Evolutionary conservation across 1,139 yeast genomes (phyloP).

Genomic region (Geotrichum candidum): DNA sequence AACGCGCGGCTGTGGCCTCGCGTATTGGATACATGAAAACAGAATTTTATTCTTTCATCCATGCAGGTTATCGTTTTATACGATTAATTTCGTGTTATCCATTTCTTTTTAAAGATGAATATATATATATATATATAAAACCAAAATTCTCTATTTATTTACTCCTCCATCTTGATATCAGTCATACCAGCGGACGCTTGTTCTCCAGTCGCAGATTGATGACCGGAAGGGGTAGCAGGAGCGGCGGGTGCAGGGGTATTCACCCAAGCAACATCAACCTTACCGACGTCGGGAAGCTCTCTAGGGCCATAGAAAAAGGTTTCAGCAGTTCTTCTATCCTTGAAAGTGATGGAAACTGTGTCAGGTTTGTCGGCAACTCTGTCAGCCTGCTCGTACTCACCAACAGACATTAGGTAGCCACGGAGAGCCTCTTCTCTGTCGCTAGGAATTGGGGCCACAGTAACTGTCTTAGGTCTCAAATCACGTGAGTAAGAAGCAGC

Average conservation of each 20-base stretch:
- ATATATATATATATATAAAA: not conserved
- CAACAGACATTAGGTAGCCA: constrained; percentile 20
- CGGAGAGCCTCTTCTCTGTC: constrained; percentile 34
- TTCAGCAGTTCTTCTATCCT: constrained; percentile 41
- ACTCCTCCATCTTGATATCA: not conserved
- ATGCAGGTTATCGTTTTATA: not conserved
- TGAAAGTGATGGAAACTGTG: constrained; percentile 35
- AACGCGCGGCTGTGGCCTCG: too few relatives aligned
- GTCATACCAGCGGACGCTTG: not conserved
- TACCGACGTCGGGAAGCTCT: constrained; percentile 32
- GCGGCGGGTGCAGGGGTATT: not conserved
- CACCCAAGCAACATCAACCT: constrained; percentile 33
- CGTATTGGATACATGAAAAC: not conserved
- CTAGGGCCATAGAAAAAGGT: constrained; percentile 31
- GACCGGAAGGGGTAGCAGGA: not conserved
- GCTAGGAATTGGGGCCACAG: constrained; percentile 29
- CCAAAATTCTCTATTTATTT: not conserved
- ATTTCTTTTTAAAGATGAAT: not conserved
- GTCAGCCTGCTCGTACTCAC: constrained; percentile 23
- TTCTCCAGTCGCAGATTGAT: not conserved
- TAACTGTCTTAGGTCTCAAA: constrained; percentile 37
- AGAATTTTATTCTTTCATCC: not conserved
- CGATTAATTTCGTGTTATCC: not conserved
- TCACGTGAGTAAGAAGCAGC: constrained; percentile 33
- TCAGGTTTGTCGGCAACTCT: constrained; percentile 11